Conservation (phyloP, 1,139 yeast species). For the Diutina ranongensis region DNA sequence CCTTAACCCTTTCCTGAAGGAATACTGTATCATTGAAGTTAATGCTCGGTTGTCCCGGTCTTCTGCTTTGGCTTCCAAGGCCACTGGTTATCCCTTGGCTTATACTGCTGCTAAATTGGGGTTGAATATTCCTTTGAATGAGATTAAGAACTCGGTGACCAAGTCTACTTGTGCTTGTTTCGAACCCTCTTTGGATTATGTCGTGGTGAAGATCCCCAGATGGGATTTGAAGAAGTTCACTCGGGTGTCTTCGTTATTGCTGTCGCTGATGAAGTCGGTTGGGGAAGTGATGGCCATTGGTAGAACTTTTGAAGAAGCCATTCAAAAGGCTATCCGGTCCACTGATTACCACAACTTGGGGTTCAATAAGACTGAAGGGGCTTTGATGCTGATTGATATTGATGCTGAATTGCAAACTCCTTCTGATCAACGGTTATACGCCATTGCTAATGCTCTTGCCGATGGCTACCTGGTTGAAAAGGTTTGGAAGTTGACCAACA, state of each 20-base stretch:
- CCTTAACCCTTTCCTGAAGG: slow-evolving; percentile 85
- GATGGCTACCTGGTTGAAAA: slow-evolving; percentile 86
- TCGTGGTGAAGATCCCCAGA: slow-evolving; percentile 96
- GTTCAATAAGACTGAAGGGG: slow-evolving; percentile 69
- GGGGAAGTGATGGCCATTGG: slow-evolving; percentile 99
- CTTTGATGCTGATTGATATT: slow-evolving; percentile 79
- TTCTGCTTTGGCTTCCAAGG: slow-evolving; percentile 96
- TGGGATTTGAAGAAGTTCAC: slow-evolving; percentile 98
- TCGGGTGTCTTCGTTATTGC: slow-evolving; percentile 77
- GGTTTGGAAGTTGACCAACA: slow-evolving; percentile 85
- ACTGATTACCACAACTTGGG: slow-evolving; percentile 94
- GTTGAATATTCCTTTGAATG: slow-evolving; percentile 84
- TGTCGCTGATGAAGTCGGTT: slow-evolving; percentile 96
- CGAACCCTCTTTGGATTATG: slow-evolving; percentile 95
- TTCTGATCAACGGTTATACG: slow-evolving; percentile 91
- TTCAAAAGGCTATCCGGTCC: slow-evolving; percentile 95
- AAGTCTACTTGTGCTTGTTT: slow-evolving; percentile 93
- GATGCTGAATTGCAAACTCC: slow-evolving; percentile 91
- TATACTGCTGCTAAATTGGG: slow-evolving; percentile 97
- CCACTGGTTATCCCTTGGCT: slow-evolving; percentile 97
- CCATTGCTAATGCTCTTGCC: slow-evolving; percentile 84
- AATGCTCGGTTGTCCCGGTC: slow-evolving; percentile 97
- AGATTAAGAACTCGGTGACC: slow-evolving; percentile 88
- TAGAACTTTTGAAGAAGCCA: slow-evolving; percentile 95
- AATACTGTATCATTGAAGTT: slow-evolving; percentile 95